Percentiles rank a stretch among this genome's conserved stretches.
These are phyloP conservation scores for Nelumbo lutea DNA, from an alignment of 164 flowering plant genomes.

Conservation along the genomic window DNA sequence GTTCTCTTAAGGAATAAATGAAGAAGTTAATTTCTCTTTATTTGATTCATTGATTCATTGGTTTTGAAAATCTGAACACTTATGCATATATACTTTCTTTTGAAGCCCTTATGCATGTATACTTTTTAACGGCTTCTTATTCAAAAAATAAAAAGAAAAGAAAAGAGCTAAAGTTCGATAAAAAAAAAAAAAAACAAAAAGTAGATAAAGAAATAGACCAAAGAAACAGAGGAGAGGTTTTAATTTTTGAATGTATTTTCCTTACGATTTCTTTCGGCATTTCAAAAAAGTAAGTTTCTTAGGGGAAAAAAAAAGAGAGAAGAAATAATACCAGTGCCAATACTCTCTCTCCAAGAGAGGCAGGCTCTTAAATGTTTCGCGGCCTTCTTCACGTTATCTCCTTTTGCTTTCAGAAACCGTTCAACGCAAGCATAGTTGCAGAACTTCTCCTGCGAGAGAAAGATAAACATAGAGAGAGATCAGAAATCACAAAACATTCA, in stretches of 20 bases:
- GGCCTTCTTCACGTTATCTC: constrained; percentile 86
- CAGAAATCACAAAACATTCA: background rate
- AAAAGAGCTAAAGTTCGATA: background rate
- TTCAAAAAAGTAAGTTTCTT: constrained; percentile 16
- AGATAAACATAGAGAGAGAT: background rate
- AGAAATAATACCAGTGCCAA: constrained; percentile 62
- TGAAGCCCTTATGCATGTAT: no score
- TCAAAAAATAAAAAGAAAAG: constrained; percentile 1
- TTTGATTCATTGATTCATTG: background rate
- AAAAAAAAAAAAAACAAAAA: constrained; percentile 31
- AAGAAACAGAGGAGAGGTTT: constrained; percentile 1
- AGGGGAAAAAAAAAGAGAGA: constrained; percentile 8
- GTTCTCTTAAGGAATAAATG: background rate
- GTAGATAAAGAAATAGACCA: constrained; percentile 11
- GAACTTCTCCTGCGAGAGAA: constrained; percentile 71
- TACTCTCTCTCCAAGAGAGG: constrained; percentile 84
- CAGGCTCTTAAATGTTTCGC: constrained; percentile 79
- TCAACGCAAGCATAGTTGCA: constrained; percentile 75
- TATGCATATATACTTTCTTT: background rate
- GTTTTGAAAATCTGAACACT: constrained; percentile 3
- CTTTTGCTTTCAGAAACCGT: constrained; percentile 78
- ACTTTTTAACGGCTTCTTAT: constrained; percentile 22
- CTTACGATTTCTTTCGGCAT: background rate
- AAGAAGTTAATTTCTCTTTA: constrained; percentile 1
- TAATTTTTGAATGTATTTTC: background rate